Evolutionary conservation across 2,329 filamentous ascomycete genomes (phyloP).

Genomic region (Aspergillus hiratsukae): DNA sequence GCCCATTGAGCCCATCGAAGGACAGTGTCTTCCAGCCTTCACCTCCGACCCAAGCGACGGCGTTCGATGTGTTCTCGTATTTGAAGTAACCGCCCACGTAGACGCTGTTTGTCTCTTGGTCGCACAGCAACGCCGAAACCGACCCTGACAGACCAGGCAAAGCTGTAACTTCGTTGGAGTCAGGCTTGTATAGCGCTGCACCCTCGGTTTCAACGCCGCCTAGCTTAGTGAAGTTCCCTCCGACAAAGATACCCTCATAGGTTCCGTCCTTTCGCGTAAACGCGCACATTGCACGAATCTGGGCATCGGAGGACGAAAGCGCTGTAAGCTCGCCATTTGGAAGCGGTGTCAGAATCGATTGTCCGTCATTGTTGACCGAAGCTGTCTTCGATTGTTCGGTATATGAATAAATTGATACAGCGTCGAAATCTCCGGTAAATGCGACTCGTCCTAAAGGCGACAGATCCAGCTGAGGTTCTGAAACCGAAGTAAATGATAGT

Average conservation of each 20-base stretch:
- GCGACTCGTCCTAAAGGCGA: conserved; percentile 74
- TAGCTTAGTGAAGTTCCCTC: conserved; percentile 92
- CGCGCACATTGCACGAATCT: conserved; percentile 83
- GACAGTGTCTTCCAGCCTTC: conserved; percentile 74
- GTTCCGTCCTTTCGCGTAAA: conserved; percentile 64
- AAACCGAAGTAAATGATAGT: conserved; percentile 33
- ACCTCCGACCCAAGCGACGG: conserved; percentile 70
- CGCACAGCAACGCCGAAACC: conserved; percentile 79
- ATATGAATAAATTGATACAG: conserved; percentile 85
- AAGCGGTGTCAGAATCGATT: conserved; percentile 73
- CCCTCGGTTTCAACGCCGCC: conserved; percentile 70
- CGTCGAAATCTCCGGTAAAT: conserved; percentile 82
- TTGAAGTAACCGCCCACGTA: conserved; percentile 88
- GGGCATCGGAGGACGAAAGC: conserved; percentile 72
- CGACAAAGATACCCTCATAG: conserved; percentile 72
- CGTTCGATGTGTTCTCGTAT: conserved; percentile 78
- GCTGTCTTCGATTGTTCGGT: conserved; percentile 65
- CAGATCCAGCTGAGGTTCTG: conserved; percentile 59
- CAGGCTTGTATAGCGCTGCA: conserved; percentile 75
- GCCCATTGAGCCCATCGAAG: conserved; percentile 92
- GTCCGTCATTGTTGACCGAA: conserved; percentile 67
- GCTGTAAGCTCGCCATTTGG: conserved; percentile 80
- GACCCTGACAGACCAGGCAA: conserved; percentile 76
- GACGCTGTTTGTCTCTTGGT: conserved; percentile 69
- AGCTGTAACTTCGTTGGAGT: conserved; percentile 65